Conservation (phyloP, 108 stramenopile genomes). For the Thalassiosira profunda region DNA sequence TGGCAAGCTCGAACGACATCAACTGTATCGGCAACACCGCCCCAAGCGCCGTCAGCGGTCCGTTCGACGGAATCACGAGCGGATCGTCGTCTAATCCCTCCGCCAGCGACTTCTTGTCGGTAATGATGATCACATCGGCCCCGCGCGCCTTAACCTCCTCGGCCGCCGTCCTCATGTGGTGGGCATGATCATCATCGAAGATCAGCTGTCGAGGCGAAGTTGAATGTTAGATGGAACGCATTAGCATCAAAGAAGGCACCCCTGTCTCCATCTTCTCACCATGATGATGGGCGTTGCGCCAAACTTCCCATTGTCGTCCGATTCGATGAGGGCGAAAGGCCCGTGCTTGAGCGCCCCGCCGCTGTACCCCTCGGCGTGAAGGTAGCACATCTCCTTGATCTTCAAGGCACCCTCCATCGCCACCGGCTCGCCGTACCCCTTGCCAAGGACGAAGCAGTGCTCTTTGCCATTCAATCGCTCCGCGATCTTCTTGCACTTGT, state of each 20-base stretch:
- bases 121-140: conserved; percentile 97
- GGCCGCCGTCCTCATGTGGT: conserved; percentile 94
- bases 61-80: conserved; percentile 96
- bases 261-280: no score
- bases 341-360: conserved; percentile 99
- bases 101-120: conserved; percentile 84
- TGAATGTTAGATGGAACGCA: no score
- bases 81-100: conserved; percentile 88
- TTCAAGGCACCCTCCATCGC: conserved; percentile 98
- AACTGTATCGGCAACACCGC: conserved; percentile 97
- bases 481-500: conserved; percentile 89
- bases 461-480: conserved; percentile 88
- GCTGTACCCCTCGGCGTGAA: conserved; percentile 99
- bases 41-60: conserved; percentile 95
- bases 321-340: conserved; percentile 96
- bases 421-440: conserved; percentile 96
- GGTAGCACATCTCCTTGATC: conserved; percentile 99
- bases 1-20: conserved; percentile 98
- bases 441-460: conserved; percentile 97
- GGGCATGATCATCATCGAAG: conserved; percentile 97
- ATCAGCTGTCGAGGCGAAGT: no score
- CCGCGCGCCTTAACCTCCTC: conserved; percentile 98
- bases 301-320: conserved; percentile 85
- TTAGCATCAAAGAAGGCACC: no score
- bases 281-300: conserved; percentile 99